phyloP scores from a whole-genome alignment of 257 asterid genomes.

The Solanum pimpinellifolium region DNA sequence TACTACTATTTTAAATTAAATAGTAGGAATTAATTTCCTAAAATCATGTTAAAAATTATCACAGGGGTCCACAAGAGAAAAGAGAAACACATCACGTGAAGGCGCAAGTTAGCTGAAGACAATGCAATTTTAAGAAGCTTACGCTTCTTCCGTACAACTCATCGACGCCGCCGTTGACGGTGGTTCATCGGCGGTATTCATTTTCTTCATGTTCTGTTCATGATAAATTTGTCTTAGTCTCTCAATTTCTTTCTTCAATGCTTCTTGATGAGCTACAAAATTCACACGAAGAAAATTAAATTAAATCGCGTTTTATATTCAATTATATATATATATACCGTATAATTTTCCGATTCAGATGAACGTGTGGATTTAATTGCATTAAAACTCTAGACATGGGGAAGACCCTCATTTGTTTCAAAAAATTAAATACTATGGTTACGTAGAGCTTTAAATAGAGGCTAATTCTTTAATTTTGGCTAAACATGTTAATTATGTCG shows the following conservation, averaged over 20 bases:
- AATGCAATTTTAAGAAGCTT: not conserved
- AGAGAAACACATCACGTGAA: constrained; percentile 23
- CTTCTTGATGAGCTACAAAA: constrained; percentile 77
- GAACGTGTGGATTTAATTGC: not conserved
- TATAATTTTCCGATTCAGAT: not conserved
- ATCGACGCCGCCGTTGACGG: not conserved
- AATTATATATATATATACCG: not conserved
- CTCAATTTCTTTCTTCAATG: constrained; percentile 79
- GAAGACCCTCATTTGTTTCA: not conserved
- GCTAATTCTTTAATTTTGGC: not conserved
- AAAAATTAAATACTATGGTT: not conserved
- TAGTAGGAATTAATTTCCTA: not conserved
- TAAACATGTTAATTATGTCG: not conserved
- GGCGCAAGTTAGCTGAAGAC: constrained; percentile 2
- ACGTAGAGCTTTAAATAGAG: not conserved
- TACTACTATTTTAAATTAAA: constrained; percentile 3
- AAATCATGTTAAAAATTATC: not conserved
- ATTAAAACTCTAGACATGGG: not conserved
- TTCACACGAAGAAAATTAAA: not conserved
- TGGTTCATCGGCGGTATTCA: constrained; percentile 6
- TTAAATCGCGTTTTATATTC: not conserved
- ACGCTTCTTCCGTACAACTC: constrained; percentile 13
- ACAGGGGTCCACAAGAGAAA: constrained; percentile 6
- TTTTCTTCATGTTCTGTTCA: constrained; percentile 55
- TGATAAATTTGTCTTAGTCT: constrained; percentile 57